Conservation (phyloP, 2,329 filamentous ascomycete species). For the Aspergillus pseudonomiae region DNA sequence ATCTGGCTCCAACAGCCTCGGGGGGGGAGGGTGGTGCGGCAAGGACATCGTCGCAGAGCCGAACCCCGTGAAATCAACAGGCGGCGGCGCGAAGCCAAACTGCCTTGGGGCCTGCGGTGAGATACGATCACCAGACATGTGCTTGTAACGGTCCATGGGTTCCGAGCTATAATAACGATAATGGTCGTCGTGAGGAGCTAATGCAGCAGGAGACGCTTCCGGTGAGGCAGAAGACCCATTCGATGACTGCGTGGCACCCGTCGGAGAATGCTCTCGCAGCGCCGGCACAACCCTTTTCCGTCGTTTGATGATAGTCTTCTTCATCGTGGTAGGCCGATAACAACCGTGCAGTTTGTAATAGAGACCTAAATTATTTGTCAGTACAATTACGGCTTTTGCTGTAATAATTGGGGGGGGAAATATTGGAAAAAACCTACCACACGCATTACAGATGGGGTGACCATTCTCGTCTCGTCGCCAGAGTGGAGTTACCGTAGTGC, state of each 20-base stretch:
- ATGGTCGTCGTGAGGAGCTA: slow-evolving; percentile 37
- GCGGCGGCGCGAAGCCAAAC: slow-evolving; percentile 45
- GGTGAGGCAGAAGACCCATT: slow-evolving; percentile 48
- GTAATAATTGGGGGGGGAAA: too few species aligned
- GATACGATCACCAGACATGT: slow-evolving; percentile 38
- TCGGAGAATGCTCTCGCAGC: slow-evolving; percentile 52
- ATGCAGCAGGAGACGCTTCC: slow-evolving; percentile 39
- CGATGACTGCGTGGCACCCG: slow-evolving; percentile 43
- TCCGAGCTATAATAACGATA: slow-evolving; percentile 39
- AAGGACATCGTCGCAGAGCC: slow-evolving; percentile 36
- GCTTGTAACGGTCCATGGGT: slow-evolving; percentile 47
- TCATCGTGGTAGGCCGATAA: slow-evolving; percentile 96
- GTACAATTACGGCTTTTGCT: background rate
- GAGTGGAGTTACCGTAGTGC: slow-evolving; percentile 91
- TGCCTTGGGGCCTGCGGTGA: slow-evolving; percentile 47
- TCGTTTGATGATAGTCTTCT: slow-evolving; percentile 95
- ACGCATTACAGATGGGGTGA: slow-evolving; percentile 98
- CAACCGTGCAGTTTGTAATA: slow-evolving; percentile 96
- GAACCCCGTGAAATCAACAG: slow-evolving; percentile 55
- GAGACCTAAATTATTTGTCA: slow-evolving; percentile 61
- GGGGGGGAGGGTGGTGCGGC: slow-evolving; percentile 34
- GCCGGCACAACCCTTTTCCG: slow-evolving; percentile 92
- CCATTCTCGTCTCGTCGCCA: slow-evolving; percentile 94
- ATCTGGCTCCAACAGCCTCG: slow-evolving; percentile 36
- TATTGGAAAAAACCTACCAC: slow-evolving; percentile 67